Conservation (phyloP, 768 basidiomycete species). For the Tricholomella constricta region DNA sequence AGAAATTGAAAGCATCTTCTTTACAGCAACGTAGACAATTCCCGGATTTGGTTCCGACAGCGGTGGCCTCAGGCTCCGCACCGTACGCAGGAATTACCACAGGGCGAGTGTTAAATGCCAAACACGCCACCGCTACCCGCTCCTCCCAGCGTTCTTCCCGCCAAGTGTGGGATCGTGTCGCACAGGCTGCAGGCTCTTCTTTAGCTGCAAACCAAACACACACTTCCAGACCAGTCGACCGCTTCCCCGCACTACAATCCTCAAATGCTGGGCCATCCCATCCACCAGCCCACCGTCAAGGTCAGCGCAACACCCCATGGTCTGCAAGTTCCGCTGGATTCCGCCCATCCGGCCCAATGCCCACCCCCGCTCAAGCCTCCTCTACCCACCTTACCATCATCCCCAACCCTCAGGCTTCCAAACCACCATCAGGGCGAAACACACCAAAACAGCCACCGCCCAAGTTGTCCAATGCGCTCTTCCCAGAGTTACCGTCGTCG, state of each 20-base stretch:
- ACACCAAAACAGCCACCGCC: constrained; percentile 35
- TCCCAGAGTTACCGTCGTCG: constrained; percentile 68
- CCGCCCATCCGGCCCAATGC: constrained; percentile 21
- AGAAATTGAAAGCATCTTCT: not conserved
- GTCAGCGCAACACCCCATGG: constrained; percentile 65
- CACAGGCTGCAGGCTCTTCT: constrained; percentile 66
- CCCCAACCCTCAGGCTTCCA: constrained; percentile 18
- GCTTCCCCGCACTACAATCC: constrained; percentile 36
- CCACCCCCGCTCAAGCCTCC: constrained; percentile 27
- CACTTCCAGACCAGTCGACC: constrained; percentile 27
- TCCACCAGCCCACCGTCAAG: constrained; percentile 41
- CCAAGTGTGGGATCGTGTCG: constrained; percentile 86
- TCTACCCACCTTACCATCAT: constrained; percentile 22
- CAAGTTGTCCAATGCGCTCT: constrained; percentile 54
- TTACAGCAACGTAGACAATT: constrained; percentile 81
- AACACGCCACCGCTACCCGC: constrained; percentile 66
- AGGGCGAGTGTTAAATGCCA: constrained; percentile 83
- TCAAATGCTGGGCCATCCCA: constrained; percentile 14
- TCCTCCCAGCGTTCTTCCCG: constrained; percentile 59
- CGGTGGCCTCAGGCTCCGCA: constrained; percentile 46
- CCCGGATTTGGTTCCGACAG: constrained; percentile 68
- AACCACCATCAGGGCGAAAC: constrained; percentile 15
- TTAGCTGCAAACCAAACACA: constrained; percentile 30
- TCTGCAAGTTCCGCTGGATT: constrained; percentile 37
- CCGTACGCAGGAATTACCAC: constrained; percentile 78